Conservation (phyloP, 2,329 filamentous ascomycete genomes). For the Clonostachys rhizophaga region DNA sequence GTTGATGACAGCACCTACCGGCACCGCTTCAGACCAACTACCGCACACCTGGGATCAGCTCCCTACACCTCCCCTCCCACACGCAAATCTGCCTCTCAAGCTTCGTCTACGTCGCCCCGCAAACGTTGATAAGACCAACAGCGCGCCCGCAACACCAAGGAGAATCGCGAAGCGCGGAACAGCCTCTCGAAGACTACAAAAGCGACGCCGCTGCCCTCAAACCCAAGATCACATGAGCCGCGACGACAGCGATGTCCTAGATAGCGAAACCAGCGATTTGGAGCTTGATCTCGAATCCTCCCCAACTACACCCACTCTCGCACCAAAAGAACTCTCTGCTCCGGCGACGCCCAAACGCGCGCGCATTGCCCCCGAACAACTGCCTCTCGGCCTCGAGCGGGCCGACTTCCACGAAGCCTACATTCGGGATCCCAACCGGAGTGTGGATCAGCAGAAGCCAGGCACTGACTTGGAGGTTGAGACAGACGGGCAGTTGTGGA, state of each 20-base stretch:
- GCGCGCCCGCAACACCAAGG: constrained; percentile 26
- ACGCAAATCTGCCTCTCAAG: constrained; percentile 46
- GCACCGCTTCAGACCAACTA: too few relatives aligned
- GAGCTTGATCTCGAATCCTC: neutral
- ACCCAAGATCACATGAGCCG: too few relatives aligned
- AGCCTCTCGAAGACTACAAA: constrained; percentile 43
- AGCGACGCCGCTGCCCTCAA: constrained; percentile 36
- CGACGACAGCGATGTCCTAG: too few relatives aligned
- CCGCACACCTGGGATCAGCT: too few relatives aligned
- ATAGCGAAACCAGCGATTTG: too few relatives aligned
- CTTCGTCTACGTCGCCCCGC: constrained; percentile 42
- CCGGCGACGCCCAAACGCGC: constrained; percentile 56
- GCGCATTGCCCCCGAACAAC: constrained; percentile 54
- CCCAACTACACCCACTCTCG: neutral
- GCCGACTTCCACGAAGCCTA: constrained; percentile 46
- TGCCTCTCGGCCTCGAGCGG: constrained; percentile 55
- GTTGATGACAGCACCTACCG: constrained; percentile 16
- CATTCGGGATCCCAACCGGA: constrained; percentile 10
- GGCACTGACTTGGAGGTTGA: constrained; percentile 29
- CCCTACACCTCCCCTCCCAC: constrained; percentile 12
- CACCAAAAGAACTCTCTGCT: too few relatives aligned
- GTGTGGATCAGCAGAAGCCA: constrained; percentile 9
- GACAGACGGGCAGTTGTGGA: constrained; percentile 50
- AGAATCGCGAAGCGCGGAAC: constrained; percentile 45
- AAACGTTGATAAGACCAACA: constrained; percentile 15